These are phyloP conservation scores for Pseudogymnoascus sp. DNA, from an alignment of 2,329 filamentous ascomycete species.

Conservation along the genomic window DNA sequence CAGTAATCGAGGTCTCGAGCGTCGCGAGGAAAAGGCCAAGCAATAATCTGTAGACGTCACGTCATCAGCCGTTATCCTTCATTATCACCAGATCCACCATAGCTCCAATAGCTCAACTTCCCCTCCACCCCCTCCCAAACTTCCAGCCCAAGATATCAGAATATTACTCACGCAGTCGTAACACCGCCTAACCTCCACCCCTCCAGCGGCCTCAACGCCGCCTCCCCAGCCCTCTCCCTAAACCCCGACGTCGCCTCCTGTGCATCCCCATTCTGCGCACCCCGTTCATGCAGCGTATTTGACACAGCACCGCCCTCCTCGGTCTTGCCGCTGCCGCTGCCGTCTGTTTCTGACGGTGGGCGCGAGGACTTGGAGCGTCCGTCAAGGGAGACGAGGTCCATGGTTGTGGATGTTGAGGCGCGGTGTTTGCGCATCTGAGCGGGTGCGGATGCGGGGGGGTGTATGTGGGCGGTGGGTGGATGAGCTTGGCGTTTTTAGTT, in stretches of 20 bases:
- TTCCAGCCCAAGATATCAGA: no score
- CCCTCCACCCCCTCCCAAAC: background rate
- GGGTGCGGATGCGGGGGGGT: background rate
- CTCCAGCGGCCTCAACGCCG: background rate
- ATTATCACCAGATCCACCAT: background rate
- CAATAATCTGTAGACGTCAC: constrained; percentile 33
- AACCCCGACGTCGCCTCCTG: background rate
- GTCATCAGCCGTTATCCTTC: background rate
- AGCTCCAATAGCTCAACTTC: background rate
- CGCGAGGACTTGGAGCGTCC: background rate
- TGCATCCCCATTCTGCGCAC: background rate
- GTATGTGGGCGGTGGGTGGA: background rate
- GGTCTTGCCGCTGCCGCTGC: background rate
- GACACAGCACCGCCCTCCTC: background rate
- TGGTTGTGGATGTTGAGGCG: background rate
- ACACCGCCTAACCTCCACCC: background rate
- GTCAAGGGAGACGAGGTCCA: background rate
- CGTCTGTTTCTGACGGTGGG: background rate
- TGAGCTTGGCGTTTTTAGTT: background rate
- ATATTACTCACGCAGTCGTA: constrained; percentile 1
- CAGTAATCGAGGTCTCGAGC: constrained; percentile 53
- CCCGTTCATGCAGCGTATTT: background rate
- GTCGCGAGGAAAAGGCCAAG: constrained; percentile 51
- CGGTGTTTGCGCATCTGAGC: background rate
- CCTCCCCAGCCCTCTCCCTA: background rate